Evolutionary conservation across 108 stramenopile species (phyloP), one percentile per base, ranked within the genome.

Genomic region (Phaeodactylum tricornutum): DNA sequence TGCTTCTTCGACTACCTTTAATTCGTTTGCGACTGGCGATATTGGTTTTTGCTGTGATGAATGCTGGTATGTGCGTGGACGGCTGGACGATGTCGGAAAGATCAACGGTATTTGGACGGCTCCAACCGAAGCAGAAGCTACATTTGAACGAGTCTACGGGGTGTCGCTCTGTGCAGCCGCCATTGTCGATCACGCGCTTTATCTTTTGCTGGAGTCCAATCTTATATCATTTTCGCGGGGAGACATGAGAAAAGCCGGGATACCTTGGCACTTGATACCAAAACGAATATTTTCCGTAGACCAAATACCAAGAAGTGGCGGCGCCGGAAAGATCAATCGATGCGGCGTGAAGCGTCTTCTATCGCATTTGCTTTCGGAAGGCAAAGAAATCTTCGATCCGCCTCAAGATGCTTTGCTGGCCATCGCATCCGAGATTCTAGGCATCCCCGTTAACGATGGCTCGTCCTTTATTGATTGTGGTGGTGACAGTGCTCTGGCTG

Each of bases 391-490:
- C n/a, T n/a, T n/a, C n/a, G n/a, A n/a, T n/a, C n/a, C n/a, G n/a
- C n/a, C n/a, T n/a, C n/a, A n/a, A n/a, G n/a, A n/a, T n/a, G n/a
- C n/a, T n/a, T n/a, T n/a, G n/a, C n/a, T n/a, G n/a, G n/a, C n/a
- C n/a, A n/a, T n/a, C n/a, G n/a, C n/a, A n/a, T n/a, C n/a, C n/a
- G n/a, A n/a, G n/a, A n/a, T n/a, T n/a, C n/a, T n/a, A n/a, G n/a
- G n/a, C n/a, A n/a, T n/a, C n/a, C n/a, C n/a, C n/a, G n/a, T n/a
- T n/a, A n/a, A n/a, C n/a, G n/a, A n/a, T n/a, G n/a, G n/a, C n/a
- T n/a, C n/a, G 45, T 71, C 69, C 14, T 71, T 71, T 51, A 47
- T 64, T 5, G 69, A 71, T 27, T n/a, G 64, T 53, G 69, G 69
- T 34, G 69, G 69, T 3, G 53, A 71, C 41, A 64, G 63, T 45